Conservation (phyloP, 1,284 basidiomycete genomes). For the Cryptococcus sp. region DNA sequence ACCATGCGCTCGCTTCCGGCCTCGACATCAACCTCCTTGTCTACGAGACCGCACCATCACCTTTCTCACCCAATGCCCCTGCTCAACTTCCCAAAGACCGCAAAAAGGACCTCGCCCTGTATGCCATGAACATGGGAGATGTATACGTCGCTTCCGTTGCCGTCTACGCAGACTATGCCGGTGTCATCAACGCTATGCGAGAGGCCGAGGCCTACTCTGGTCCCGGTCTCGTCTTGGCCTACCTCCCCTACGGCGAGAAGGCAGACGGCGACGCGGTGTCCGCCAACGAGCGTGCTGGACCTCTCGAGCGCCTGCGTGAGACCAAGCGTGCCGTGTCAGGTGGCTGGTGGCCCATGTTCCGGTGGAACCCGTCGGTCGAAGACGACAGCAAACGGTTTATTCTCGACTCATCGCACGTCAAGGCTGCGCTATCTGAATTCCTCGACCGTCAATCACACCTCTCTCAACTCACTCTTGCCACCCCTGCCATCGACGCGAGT, state of each 20-base stretch:
- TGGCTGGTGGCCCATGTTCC: slow-evolving; percentile 97
- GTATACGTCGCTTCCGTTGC: slow-evolving; percentile 95
- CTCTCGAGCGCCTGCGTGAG: slow-evolving; percentile 90
- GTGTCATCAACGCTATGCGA: slow-evolving; percentile 86
- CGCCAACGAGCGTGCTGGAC: slow-evolving; percentile 61
- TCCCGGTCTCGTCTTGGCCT: slow-evolving; percentile 90
- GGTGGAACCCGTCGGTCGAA: slow-evolving; percentile 91
- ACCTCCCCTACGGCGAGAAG: slow-evolving; percentile 78
- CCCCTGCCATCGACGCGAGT: slow-evolving; percentile 77
- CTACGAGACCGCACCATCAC: slow-evolving; percentile 84
- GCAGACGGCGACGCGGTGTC: slow-evolving; percentile 56
- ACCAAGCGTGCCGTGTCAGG: slow-evolving; percentile 96
- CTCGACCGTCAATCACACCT: slow-evolving; percentile 95
- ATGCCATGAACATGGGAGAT: slow-evolving; percentile 98
- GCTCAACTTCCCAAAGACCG: slow-evolving; percentile 54
- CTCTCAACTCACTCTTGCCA: slow-evolving; percentile 79
- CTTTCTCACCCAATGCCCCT: slow-evolving; percentile 61
- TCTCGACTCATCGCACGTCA: slow-evolving; percentile 90
- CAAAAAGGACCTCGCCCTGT: slow-evolving; percentile 91
- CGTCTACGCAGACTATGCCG: slow-evolving; percentile 92
- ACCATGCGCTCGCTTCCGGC: slow-evolving; percentile 88
- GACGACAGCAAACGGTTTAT: slow-evolving; percentile 75
- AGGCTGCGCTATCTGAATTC: slow-evolving; percentile 92
- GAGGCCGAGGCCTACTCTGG: slow-evolving; percentile 91
- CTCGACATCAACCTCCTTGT: slow-evolving; percentile 94